A percentile compares a stretch with the other conserved stretches of the same genome.
These are phyloP conservation scores for Paramecium sonneborni DNA, from an alignment of 73 alveolate species.

Conservation along the genomic window DNA sequence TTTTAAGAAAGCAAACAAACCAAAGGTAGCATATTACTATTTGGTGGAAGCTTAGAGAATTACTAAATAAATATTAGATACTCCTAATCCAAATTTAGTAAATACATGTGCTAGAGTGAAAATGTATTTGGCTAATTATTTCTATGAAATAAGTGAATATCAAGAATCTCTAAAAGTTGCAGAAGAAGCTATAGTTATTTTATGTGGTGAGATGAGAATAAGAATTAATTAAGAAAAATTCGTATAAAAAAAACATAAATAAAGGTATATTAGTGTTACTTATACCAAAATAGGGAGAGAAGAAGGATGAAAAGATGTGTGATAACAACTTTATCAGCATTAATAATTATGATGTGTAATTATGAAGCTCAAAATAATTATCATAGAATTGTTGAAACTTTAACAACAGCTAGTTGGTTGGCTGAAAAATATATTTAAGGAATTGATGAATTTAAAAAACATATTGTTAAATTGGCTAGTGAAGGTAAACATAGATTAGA, in stretches of 20 bases:
- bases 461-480: constrained; percentile 18
- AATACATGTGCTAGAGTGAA: constrained; percentile 24
- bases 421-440: constrained; percentile 43
- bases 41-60: constrained; percentile 43
- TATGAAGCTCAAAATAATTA: constrained; percentile 37
- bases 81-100: constrained; percentile 45
- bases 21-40: constrained; percentile 50
- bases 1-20: neutral
- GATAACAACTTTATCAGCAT: neutral
- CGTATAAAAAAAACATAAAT: neutral
- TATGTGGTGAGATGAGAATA: constrained; percentile 36
- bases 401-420: constrained; percentile 41
- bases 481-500: constrained; percentile 54
- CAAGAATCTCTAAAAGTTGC: constrained; percentile 9
- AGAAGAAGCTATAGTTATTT: constrained; percentile 28
- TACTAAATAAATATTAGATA: neutral
- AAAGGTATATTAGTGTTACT: neutral
- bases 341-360: constrained; percentile 35
- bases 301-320: constrained; percentile 43
- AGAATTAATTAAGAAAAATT: constrained; percentile 35
- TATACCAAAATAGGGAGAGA: constrained; percentile 23
- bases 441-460: constrained; percentile 32
- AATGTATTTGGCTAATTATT: constrained; percentile 21
- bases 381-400: constrained; percentile 46
- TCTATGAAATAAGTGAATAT: neutral